These are phyloP conservation scores for Aspergillus bombycis DNA, from an alignment of 2,329 filamentous ascomycete genomes.

Conservation along the genomic window DNA sequence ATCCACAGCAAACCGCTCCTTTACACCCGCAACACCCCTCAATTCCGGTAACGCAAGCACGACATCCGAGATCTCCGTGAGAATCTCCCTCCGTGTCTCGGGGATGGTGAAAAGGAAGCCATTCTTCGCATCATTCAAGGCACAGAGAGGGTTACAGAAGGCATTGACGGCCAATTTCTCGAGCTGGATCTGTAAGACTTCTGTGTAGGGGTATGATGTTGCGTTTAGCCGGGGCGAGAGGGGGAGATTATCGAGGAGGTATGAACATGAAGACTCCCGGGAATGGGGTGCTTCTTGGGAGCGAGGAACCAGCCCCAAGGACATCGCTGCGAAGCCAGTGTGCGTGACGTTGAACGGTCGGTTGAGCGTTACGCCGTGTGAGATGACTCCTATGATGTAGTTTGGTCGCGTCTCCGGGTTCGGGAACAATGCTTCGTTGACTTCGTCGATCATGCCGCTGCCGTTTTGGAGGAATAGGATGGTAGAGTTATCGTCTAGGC, in stretches of 20 bases:
- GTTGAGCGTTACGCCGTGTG: conserved; percentile 55
- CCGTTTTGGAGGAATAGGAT: conserved; percentile 77
- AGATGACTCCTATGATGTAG: conserved; percentile 70
- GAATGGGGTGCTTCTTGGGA: background rate
- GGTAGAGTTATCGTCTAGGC: conserved; percentile 64
- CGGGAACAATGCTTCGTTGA: conserved; percentile 69
- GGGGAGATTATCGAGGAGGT: conserved; percentile 12
- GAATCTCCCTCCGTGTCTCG: conserved; percentile 10
- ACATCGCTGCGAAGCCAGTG: conserved; percentile 57
- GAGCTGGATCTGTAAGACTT: conserved; percentile 23
- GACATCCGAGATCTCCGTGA: conserved; percentile 23
- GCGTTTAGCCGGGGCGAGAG: conserved; percentile 11
- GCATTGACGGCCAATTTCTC: conserved; percentile 24
- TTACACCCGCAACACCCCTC: conserved; percentile 8
- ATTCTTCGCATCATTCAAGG: conserved; percentile 15
- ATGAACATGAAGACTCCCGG: background rate
- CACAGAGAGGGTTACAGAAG: conserved; percentile 23
- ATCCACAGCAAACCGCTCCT: conserved; percentile 14
- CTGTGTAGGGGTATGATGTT: conserved; percentile 11
- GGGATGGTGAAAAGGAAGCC: conserved; percentile 19
- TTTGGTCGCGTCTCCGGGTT: conserved; percentile 64
- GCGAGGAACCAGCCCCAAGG: conserved; percentile 52
- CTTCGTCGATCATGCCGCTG: conserved; percentile 73
- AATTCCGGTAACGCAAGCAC: conserved; percentile 18
- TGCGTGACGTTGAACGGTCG: conserved; percentile 55